Evolutionary conservation across 805 yeast species (phyloP).

Genomic region (Spathaspora boniae): DNA sequence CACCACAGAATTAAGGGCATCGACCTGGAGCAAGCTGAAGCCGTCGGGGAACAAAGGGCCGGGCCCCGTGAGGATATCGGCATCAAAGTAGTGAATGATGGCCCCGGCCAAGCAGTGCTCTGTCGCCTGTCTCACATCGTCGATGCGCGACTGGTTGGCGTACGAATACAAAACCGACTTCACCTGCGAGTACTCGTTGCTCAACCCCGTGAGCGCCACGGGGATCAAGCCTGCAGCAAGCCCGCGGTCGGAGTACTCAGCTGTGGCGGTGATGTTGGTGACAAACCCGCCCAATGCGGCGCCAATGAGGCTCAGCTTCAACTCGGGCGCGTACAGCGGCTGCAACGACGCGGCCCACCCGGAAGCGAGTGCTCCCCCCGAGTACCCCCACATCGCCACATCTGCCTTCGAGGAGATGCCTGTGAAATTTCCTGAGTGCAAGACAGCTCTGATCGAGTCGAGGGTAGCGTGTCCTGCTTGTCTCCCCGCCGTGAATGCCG

Average conservation of each 20-base stretch:
- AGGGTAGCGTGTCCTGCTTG: slow-evolving; percentile 29
- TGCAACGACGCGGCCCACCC: slow-evolving; percentile 37
- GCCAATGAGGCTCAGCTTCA: slow-evolving; percentile 21
- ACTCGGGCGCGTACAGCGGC: slow-evolving; percentile 36
- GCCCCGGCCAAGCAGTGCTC: slow-evolving; percentile 6
- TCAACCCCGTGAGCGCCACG: slow-evolving; percentile 27
- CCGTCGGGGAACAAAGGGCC: slow-evolving; percentile 14
- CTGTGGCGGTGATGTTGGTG: slow-evolving; percentile 29
- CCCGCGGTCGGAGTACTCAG: slow-evolving; percentile 21
- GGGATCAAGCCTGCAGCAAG: slow-evolving; percentile 28
- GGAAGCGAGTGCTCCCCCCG: slow-evolving; percentile 37
- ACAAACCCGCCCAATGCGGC: slow-evolving; percentile 38
- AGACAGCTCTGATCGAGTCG: slow-evolving; percentile 28
- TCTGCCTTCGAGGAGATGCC: slow-evolving; percentile 18
- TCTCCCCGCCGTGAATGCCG: slow-evolving; percentile 29
- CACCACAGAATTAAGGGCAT: slow-evolving; percentile 12
- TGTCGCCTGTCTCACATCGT: slow-evolving; percentile 3
- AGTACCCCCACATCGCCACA: slow-evolving; percentile 32
- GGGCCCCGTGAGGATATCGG: slow-evolving; percentile 13
- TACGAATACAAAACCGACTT: neutral
- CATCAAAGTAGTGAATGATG: slow-evolving; percentile 8
- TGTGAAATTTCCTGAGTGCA: slow-evolving; percentile 15
- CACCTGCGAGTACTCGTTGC: slow-evolving; percentile 26
- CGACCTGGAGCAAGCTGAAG: slow-evolving; percentile 13
- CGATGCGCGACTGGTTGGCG: neutral